Base-by-base conservation (phyloP, 345 rosid genomes). In the Brassica incana region DNA sequence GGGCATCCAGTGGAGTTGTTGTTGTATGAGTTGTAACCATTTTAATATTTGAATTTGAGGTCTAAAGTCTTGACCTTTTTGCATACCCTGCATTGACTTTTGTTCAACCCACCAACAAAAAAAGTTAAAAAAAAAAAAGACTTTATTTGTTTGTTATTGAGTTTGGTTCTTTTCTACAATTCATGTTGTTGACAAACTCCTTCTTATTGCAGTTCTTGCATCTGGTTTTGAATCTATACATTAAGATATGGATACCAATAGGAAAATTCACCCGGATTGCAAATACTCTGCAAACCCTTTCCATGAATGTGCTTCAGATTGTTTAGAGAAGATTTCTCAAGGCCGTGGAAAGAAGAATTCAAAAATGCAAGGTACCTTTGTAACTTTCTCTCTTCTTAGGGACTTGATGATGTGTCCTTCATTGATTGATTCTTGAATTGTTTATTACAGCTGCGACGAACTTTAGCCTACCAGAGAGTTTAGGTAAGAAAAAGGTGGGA, bases 401-500 rank as follows among this genome's bases (percentile, higher is more conserved):
- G 1, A 59, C 64, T 23, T 59, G 9, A 27, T 59, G 9, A 27
- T 73, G 68, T 5, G 7, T 50, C 18, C 59, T 72, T 59, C n/a
- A 58, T n/a, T 75, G 73, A 36, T 75, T 75, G 1, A 71, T 75
- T 74, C 23, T 75, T 76, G 64, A 11, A 20, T 10, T 20, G 48
- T 11, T 72, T 78, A 15, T 83, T 65, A 67, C 86, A 88, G 97
- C 90, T 60, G 83, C 91, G 50, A 67, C 75, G 80, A 36, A 67
- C 69, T 72, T 85, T 80, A 88, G 81, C 12, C 75, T 81, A 36
- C 67, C 91, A 4, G 77, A 83, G 73, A 91, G 92, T 87, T 84
- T 88, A 16, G 89, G 88, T 70, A 85, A 84, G 85, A 88, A 85
- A 78, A 86, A 91, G 86, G 84, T 83, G 48, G 91, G 78, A 76